Evolutionary conservation across 2,329 filamentous ascomycete genomes (phyloP), one percentile per base, ranked within the genome.

Genomic region (Scedosporium aurantiacum): DNA sequence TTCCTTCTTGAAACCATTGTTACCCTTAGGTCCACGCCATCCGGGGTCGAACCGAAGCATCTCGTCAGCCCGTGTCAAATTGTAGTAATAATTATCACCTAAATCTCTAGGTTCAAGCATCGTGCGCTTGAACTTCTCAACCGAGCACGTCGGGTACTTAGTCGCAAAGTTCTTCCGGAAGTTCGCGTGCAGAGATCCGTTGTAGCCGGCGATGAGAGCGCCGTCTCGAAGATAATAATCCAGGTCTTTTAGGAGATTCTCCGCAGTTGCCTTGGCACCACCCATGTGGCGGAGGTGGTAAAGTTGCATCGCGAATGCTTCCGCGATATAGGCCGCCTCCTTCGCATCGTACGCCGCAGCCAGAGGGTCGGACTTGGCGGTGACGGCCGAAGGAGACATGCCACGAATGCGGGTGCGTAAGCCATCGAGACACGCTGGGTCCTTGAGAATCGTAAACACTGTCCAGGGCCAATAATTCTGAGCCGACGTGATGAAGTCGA

Each of bases 391-490:
- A 4, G 83, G 72, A 62, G 79, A 78, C 23, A 89, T 73, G 4
- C 77, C 74, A 10, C 80, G 82, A 40, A 94, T 81, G 70, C 90
- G 94, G 3, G 81, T 79, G 18, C 89, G 82, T 18, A 96, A 80
- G 61, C 84, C 83, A 50, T 84, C 79, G 62, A 97, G 81, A 68
- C 96, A 93, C 0, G 79, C 78, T 0, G 82, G 80, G 67, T 96
- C 89, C 63, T 86, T 86, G 64, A 88, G 84, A 41, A 96, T 77
- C 45, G 88, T 86, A 62, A 90, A 87, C 62, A 95, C 91, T 1
- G 91, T 92, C 90, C 93, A 96, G 1, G 92, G 89, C 93, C 93
- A 97, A 70, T 91, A 90, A 71, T 96, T 94, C 70, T 97, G 92
- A 4, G 93, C 90, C 2, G 89, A 85, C 2, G 90, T 86, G 43